phyloP scores from a whole-genome alignment of 2,329 filamentous ascomycete genomes.

The Aspergillus fructus region DNA sequence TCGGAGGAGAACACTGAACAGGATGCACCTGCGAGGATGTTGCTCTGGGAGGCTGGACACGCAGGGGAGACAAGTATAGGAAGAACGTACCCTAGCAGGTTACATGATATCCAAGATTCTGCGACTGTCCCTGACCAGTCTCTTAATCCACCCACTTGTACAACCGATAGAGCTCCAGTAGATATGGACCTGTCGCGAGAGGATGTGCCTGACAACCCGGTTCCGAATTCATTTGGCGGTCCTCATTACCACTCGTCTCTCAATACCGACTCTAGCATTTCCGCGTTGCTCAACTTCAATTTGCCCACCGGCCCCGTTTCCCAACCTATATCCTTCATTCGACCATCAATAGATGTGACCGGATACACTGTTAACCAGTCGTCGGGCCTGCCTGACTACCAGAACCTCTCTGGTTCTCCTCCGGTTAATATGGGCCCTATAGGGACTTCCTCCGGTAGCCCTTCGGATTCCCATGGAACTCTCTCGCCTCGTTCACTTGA shows the following conservation, averaged over 20 bases:
- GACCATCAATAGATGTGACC: constrained; percentile 34
- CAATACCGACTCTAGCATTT: constrained; percentile 26
- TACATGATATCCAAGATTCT: constrained; percentile 24
- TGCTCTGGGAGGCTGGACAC: constrained; percentile 17
- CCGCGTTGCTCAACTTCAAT: constrained; percentile 27
- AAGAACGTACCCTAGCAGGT: constrained; percentile 21
- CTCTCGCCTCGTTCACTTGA: constrained; percentile 12
- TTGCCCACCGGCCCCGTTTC: constrained; percentile 33
- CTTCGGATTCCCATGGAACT: constrained; percentile 8
- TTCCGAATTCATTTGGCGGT: constrained; percentile 16
- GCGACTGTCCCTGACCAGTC: constrained; percentile 19
- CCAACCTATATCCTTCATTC: constrained; percentile 37
- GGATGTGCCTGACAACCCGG: constrained; percentile 20
- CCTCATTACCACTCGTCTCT: constrained; percentile 21
- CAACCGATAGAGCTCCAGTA: constrained; percentile 21
- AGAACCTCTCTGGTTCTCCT: neutral
- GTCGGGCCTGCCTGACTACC: neutral
- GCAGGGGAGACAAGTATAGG: constrained; percentile 15
- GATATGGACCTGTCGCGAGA: constrained; percentile 20
- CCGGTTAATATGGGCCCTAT: neutral
- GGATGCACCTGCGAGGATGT: constrained; percentile 6
- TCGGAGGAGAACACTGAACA: constrained; percentile 8
- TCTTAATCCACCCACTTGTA: constrained; percentile 17
- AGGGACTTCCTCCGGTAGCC: constrained; percentile 7
- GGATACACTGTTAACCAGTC: constrained; percentile 31